Conservation (phyloP, 768 basidiomycete genomes). For the Coprinopsis strossmayeri region DNA sequence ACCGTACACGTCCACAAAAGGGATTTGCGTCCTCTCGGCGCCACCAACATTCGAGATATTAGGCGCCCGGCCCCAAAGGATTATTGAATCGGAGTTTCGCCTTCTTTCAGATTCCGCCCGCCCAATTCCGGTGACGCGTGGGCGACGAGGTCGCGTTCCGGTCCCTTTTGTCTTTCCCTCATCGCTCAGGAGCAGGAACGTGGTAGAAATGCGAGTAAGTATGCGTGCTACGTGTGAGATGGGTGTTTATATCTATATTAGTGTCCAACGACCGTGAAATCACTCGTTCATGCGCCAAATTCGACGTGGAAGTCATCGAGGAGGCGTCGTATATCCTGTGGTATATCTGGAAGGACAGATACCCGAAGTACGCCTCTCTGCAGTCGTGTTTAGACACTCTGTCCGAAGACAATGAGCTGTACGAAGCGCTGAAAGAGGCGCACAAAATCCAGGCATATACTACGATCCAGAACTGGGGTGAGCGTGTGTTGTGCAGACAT, state of each 20-base stretch:
- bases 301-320: slow-evolving; percentile 30
- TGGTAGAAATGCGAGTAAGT: background rate
- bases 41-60: too few species aligned
- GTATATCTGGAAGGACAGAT: slow-evolving; percentile 28
- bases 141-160: too few species aligned
- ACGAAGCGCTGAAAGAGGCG: slow-evolving; percentile 26
- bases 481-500: slow-evolving; percentile 6
- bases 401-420: slow-evolving; percentile 22
- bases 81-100: too few species aligned
- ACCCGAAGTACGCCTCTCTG: slow-evolving; percentile 23
- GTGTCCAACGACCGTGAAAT: slow-evolving; percentile 23
- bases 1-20: too few species aligned
- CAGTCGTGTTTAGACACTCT: slow-evolving; percentile 28
- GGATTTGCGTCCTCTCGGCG: too few species aligned
- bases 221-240: too few species aligned
- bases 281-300: slow-evolving; percentile 22
- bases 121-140: too few species aligned
- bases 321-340: slow-evolving; percentile 35
- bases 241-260: too few species aligned
- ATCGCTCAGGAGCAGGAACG: too few species aligned
- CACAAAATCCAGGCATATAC: slow-evolving; percentile 23
- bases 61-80: too few species aligned
- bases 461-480: slow-evolving; percentile 27
- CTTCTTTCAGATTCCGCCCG: too few species aligned
- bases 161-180: too few species aligned